Base-by-base conservation (phyloP, 2,329 filamentous ascomycete species). In the Colletotrichum melonis region DNA sequence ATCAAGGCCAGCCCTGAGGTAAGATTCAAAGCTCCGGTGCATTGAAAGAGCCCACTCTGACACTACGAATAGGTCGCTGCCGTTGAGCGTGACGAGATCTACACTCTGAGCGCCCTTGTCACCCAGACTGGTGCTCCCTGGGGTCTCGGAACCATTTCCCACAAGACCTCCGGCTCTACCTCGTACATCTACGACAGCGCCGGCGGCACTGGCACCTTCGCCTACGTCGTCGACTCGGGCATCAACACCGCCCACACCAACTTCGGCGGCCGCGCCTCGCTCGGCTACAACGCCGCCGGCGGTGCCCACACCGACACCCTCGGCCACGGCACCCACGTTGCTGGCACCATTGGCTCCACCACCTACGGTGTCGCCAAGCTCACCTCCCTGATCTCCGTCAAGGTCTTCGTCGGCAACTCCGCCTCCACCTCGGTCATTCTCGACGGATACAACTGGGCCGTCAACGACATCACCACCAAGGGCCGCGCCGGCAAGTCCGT, bases 201-300 rank as follows among this genome's bases (percentile, higher is more conserved):
- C 28, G 84, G 84, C 24, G 86, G 86, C 24, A 63, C 77, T 11
- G 83, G 79, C 38, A 84, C 81, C 63, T 89, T 83, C 70, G 81
- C 85, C 62, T 91, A 90, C 77, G 80, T 91, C 59, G 80, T 91
- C 69, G 89, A 91, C 78, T 89, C 86, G 0, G 89, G 89, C 54
- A 86, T 91, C 73, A 83, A 83, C 67, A 83, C 79, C 19, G 72
- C 78, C 5, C 89, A 91, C 76, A 55, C 78, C 63, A 81, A 87
- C 56, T 87, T 87, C 52, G 84, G 83, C 63, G 83, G 83, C 22
- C 84, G 86, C 12, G 86, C 86, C 32, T 77, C 75, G 26, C 80
- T 79, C 38, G 83, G 83, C 5, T 82, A 81, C 72, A 85, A 84
- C 59, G 81, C 81, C 19, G 75, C 80, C 5, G 79, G 79, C 58